phyloP scores from a whole-genome alignment of 176 grass and related monocot species.

The Musa itinerans region DNA sequence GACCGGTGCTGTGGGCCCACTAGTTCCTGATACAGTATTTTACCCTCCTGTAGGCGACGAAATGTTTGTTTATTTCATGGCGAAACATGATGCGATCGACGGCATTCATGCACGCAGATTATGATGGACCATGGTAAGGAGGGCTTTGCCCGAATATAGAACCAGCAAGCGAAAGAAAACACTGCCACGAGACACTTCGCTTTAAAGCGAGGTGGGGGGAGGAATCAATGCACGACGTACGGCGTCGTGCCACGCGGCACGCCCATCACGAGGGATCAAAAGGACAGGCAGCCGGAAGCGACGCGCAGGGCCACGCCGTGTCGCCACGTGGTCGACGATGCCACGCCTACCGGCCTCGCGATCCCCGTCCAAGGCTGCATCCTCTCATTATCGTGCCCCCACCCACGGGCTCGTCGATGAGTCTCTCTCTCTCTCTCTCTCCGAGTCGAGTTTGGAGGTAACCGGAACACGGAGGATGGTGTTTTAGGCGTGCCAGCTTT shows the following conservation, averaged over 20 bases:
- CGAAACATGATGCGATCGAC: neutral
- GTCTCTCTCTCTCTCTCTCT: too few species aligned
- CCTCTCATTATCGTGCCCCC: neutral
- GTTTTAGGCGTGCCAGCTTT: slow-evolving; percentile 15
- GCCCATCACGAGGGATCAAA: slow-evolving; percentile 16
- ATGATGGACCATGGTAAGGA: neutral
- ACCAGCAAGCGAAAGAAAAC: too few species aligned
- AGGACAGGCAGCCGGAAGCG: neutral
- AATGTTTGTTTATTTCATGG: neutral
- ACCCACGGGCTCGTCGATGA: too few species aligned
- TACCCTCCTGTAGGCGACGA: neutral
- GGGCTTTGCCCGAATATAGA: too few species aligned
- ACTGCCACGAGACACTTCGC: neutral
- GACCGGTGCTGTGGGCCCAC: too few species aligned
- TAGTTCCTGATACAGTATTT: neutral
- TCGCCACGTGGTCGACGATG: neutral
- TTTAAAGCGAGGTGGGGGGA: neutral
- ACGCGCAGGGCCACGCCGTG: neutral
- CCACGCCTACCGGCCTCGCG: neutral
- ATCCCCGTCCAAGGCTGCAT: neutral
- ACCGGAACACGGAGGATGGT: neutral
- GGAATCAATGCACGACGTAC: slow-evolving; percentile 24
- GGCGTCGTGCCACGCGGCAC: slow-evolving; percentile 2
- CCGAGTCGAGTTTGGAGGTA: too few species aligned
- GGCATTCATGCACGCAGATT: neutral